Evolutionary conservation across 176 grass and related monocot genomes (phyloP), one percentile per base, ranked within the genome.

Genomic region (Canna indica): DNA sequence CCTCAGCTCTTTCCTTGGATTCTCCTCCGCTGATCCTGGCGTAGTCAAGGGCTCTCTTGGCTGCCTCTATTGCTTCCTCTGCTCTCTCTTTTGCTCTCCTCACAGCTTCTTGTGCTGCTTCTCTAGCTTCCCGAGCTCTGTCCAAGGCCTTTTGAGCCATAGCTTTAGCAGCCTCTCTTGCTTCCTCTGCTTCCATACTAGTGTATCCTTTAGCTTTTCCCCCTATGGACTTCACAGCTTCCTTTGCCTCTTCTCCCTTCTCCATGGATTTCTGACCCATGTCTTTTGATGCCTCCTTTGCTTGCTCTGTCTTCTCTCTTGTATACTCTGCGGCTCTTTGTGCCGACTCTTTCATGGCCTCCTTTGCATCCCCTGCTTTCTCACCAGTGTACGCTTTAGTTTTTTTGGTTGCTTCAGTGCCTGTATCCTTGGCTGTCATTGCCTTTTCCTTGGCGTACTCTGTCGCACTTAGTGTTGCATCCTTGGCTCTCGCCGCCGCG

Each of bases 401-500:
- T n/a, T n/a, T n/a, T n/a, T n/a, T n/a, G n/a, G n/a, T n/a, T n/a
- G n/a, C n/a, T n/a, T n/a, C n/a, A n/a, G n/a, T n/a, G n/a, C n/a
- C n/a, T 25, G 75, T 20, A 18, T 75, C 69, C 30, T 76, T 81
- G 1, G 80, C 63, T 33, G 79, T 70, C 65, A 75, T 79, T 1
- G 77, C 63, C 42, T 71, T 79, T 68, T 80, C 18, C 33, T 61
- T 46, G 7, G 56, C 59, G 46, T 78, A 78, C 56, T 84, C 58
- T 8, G 41, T 59, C 46, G 80, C 82, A 18, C 73, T 79, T 46
- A 46, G 81, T 10, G 85, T 78, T 34, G 15, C 68, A 28, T 91
- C 87, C 69, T 88, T 96, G 24, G 85, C 78, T 36, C 86, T 88
- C 22, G 48, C 81, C 0, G 81, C 88, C 22, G 83, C 85, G 57